These are phyloP conservation scores for Acanthamoeba sp. DNA, from an alignment of 208 protist genomes.

Conservation along the genomic window DNA sequence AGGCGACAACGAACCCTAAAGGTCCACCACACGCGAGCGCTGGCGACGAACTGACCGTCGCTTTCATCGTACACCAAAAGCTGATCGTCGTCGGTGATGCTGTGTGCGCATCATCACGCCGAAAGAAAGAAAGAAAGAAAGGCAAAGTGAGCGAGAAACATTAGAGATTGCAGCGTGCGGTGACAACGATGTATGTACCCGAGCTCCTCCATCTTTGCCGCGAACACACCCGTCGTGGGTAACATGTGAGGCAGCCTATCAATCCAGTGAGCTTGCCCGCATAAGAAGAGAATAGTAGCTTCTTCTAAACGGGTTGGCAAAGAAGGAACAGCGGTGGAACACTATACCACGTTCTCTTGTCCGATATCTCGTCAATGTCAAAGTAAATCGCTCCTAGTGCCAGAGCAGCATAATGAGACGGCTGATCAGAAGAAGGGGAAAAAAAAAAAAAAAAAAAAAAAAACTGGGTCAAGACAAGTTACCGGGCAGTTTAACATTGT, in stretches of 20 bases:
- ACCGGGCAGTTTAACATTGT: constrained; percentile 41
- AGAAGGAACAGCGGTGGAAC: too few relatives aligned
- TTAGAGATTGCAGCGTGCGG: too few relatives aligned
- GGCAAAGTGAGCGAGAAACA: neutral
- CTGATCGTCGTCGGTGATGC: constrained; percentile 44
- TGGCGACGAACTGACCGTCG: constrained; percentile 57
- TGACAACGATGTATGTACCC: neutral
- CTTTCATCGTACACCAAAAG: constrained; percentile 52
- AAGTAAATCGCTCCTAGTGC: constrained; percentile 59
- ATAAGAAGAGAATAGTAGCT: too few relatives aligned
- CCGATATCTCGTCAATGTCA: constrained; percentile 42
- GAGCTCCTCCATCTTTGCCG: constrained; percentile 19
- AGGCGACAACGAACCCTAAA: too few relatives aligned
- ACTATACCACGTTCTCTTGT: constrained; percentile 25
- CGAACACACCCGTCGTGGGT: constrained; percentile 31
- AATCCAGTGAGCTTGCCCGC: neutral
- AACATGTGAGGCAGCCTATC: constrained; percentile 44
- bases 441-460: too few relatives aligned
- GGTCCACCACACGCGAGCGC: constrained; percentile 60
- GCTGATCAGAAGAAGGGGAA: neutral
- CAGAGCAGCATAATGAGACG: neutral
- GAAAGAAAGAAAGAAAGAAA: neutral
- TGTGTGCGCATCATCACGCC: too few relatives aligned
- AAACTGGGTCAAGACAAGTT: too few relatives aligned
- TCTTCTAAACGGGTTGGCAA: too few relatives aligned